A percentile compares a stretch with the other conserved stretches of the same genome.
phyloP scores from a whole-genome alignment of 2,329 filamentous ascomycete genomes.

The Diaporthe sp. region DNA sequence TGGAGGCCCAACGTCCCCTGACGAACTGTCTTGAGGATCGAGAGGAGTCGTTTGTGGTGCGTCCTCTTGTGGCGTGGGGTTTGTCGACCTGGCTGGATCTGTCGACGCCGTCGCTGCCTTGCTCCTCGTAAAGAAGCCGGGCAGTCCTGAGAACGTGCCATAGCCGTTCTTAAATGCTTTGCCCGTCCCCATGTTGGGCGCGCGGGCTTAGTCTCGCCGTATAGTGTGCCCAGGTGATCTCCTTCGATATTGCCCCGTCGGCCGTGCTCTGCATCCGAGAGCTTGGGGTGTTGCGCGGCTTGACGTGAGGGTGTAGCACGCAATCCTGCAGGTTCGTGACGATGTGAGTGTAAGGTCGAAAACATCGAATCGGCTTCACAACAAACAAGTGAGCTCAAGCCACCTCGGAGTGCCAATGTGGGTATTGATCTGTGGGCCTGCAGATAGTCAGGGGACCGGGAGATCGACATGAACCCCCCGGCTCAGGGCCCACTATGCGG shows the following conservation, averaged over 20 bases:
- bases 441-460: constrained; percentile 34
- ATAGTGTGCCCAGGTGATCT: neutral
- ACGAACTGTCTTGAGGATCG: constrained; percentile 9
- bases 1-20: neutral
- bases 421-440: constrained; percentile 1
- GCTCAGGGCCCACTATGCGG: neutral
- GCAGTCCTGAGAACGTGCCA: constrained; percentile 24
- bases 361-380: constrained; percentile 1
- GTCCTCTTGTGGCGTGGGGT: neutral
- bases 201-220: neutral
- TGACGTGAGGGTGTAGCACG: constrained; percentile 33
- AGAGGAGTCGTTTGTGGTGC: neutral
- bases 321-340: constrained; percentile 39
- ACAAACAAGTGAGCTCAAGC: neutral
- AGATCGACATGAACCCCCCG: constrained; percentile 19
- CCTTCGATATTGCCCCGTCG: constrained; percentile 26
- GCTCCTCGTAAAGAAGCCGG: constrained; percentile 2
- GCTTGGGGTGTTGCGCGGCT: neutral
- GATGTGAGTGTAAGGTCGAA: constrained; percentile 16
- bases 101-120: constrained; percentile 6
- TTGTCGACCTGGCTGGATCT: neutral
- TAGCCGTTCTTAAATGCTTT: constrained; percentile 34
- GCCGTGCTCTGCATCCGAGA: constrained; percentile 1
- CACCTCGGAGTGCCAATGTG: constrained; percentile 3
- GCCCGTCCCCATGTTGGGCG: constrained; percentile 15